Base-by-base conservation (phyloP, 805 yeast genomes). In the Kazachstania viticola region DNA sequence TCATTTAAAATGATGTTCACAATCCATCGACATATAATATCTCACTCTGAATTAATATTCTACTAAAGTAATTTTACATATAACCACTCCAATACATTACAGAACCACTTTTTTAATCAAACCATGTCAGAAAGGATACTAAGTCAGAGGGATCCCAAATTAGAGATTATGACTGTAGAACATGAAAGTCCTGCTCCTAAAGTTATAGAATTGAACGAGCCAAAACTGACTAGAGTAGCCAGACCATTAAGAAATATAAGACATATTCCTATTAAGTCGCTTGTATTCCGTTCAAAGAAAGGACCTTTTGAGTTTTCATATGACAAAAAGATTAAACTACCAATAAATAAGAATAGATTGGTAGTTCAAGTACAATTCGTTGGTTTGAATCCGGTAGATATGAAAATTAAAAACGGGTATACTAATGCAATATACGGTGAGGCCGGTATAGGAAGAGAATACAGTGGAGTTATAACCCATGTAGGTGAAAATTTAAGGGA, bases 391-490 rank as follows among this genome's bases (percentile, higher is more conserved):
- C 80, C 88, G 3, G 62, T 70, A 30, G 93, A 80, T 46, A 46
- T 75, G 41, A 65, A 75, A 36, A 69, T 78, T 32, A 61, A 71
- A 46, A 70, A 73, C 45, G 66, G 72, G 25, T 75, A 73, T 44
- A 48, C 63, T 13, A 52, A 64, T 17, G 70, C 73, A 38, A 53
- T 71, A 32, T 66, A 63, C 34, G 69, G 72, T 25, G 70, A 67
- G 35, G 67, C 73, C 41, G 85, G 87, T 6, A 51, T 77, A 18
- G 91, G 91, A 1, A 69, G 79, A 43, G 87, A 78, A 40, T 80
- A 69, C 50, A 59, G 73, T 16, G 93, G 93, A 15, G 56, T 57
- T 4, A 58, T 80, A 18, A 61, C 62, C 4, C 65, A 66, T 18
- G 71, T 75, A 14, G 88, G 88, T 7, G 46, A 52, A 9, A 57